Evolutionary conservation across 2,329 filamentous ascomycete species (phyloP), one percentile per base, ranked within the genome.

Genomic region (Verticillium isaacii): DNA sequence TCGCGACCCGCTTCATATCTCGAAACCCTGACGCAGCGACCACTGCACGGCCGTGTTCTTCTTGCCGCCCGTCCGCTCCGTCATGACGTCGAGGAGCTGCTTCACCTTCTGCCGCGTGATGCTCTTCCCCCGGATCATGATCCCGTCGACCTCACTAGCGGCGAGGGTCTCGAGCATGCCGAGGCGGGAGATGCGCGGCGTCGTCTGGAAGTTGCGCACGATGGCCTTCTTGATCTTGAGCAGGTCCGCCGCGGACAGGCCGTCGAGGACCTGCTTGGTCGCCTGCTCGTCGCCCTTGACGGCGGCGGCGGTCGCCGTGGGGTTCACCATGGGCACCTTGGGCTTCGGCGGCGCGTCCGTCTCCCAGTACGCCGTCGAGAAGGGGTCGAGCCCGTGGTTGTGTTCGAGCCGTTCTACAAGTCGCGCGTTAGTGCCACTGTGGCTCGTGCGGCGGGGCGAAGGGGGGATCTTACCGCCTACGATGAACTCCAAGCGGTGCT

Each of bases 341-440:
- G 65, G 60, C 64, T 75, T 77, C 19, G 69, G 70, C 19, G 45
- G 45, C 17, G 45, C 45, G 61, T 79, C 78, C 2, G 76, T 66
- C 34, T 80, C 76, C 95, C 95, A 98, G 74, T 98, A 98, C 0
- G 80, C 74, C 0, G 86, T 86, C 0, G 92, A 93, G 71, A 94
- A 96, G 0, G 95, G 95, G 70, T 99, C 89, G 66, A 99, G 94
- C 8, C 75, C 72, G 57, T 74, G 73, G 57, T 75, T 87, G 75
- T 73, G 77, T 41, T 82, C 75, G 15, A 86, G 76, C 61, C 72
- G 71, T 60, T 80, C 81, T 83, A 65, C 9, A 60, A 12, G 71
- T 61, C 68, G 19, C 4, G 45, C 45, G 68, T 69, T 59, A 71
- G 65, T 61, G 45, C 50, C 34, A 57, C 7, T 58, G 7, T 41